Conservation (phyloP, 768 basidiomycete species). For the Russula dissimulans region DNA sequence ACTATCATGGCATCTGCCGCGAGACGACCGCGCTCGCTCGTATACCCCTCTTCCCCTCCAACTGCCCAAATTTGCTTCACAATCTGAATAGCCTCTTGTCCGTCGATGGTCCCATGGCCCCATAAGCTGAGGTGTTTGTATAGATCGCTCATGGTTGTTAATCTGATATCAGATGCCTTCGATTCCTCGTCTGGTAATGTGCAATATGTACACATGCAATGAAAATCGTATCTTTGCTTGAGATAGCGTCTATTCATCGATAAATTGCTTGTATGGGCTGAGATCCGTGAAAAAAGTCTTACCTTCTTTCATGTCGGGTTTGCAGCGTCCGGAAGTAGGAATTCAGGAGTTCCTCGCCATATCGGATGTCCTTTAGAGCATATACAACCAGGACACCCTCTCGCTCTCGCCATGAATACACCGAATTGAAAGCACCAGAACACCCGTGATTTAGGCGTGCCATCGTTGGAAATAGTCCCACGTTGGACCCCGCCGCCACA, state of each 20-base stretch:
- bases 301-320: conserved; percentile 45
- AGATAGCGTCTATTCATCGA: conserved; percentile 38
- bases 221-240: conserved; percentile 43
- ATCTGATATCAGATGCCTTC: conserved; percentile 40
- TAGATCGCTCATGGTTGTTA: conserved; percentile 37
- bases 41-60: conserved; percentile 55
- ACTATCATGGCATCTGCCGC: conserved; percentile 54
- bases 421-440: conserved; percentile 55
- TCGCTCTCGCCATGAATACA: conserved; percentile 49
- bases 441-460: conserved; percentile 64
- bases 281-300: not conserved
- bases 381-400: conserved; percentile 45
- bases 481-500: conserved; percentile 41
- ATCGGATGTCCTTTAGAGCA: conserved; percentile 43
- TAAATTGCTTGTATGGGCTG: not conserved
- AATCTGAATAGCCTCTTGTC: conserved; percentile 39
- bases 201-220: conserved; percentile 51
- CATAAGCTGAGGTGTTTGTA: conserved; percentile 42
- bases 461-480: conserved; percentile 60
- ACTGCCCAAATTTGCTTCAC: conserved; percentile 47
- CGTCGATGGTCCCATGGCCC: conserved; percentile 37
- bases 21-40: conserved; percentile 53
- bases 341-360: conserved; percentile 56
- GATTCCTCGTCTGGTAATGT: conserved; percentile 42
- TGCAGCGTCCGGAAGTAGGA: conserved; percentile 51